A percentile compares a stretch with the other conserved stretches of the same genome.
phyloP scores from a whole-genome alignment of 2,329 filamentous ascomycete species.

The Hymenoscyphus fructigenus region DNA sequence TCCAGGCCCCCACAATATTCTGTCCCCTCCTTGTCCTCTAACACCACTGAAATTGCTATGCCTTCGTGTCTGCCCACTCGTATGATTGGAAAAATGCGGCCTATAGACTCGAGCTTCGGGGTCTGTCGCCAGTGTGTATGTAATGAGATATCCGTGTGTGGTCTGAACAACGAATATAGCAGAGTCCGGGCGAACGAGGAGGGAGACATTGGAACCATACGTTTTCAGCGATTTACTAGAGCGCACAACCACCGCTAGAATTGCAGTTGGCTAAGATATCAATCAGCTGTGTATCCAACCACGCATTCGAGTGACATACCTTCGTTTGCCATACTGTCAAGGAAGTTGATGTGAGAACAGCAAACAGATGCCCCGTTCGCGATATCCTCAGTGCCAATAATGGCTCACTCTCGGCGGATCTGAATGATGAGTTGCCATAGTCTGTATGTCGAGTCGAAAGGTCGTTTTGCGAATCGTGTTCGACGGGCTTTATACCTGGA shows the following conservation, averaged over 20 bases:
- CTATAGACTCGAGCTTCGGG: constrained; percentile 81
- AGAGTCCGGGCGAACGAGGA: constrained; percentile 87
- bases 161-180: constrained; percentile 92
- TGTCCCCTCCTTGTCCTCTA: constrained; percentile 47
- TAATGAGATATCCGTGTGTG: constrained; percentile 81
- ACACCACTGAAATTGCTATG: constrained; percentile 61
- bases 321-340: constrained; percentile 97
- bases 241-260: constrained; percentile 81
- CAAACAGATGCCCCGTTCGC: constrained; percentile 79
- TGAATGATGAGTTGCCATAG: constrained; percentile 18
- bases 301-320: constrained; percentile 48
- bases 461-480: constrained; percentile 47
- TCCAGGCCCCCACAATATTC: constrained; percentile 71
- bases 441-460: constrained; percentile 19
- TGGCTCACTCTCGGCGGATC: constrained; percentile 50
- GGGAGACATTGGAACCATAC: constrained; percentile 81
- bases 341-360: constrained; percentile 79
- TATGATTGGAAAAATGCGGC: constrained; percentile 71
- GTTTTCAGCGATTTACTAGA: constrained; percentile 75
- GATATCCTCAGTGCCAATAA: constrained; percentile 76
- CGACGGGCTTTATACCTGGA: constrained; percentile 58
- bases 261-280: constrained; percentile 71
- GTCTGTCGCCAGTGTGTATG: constrained; percentile 87
- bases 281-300: constrained; percentile 10
- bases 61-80: constrained; percentile 60